These are phyloP conservation scores for Pichia sp. DNA, from an alignment of 1,139 yeast species.

Conservation along the genomic window DNA sequence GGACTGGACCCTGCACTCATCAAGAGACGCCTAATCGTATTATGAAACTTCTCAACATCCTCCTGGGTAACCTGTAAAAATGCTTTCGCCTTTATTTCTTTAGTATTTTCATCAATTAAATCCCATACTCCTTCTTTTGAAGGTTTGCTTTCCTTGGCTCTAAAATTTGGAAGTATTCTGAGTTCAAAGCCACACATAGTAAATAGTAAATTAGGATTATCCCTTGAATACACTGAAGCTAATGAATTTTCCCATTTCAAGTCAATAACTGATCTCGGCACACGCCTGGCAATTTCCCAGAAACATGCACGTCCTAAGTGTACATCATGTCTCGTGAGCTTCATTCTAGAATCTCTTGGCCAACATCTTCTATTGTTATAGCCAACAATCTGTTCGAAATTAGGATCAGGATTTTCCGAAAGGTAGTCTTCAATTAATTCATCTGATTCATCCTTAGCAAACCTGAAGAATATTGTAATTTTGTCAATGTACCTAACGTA, in stretches of 20 bases:
- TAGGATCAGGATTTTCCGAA: slow-evolving; percentile 87
- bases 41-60: slow-evolving; percentile 75
- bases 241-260: slow-evolving; percentile 78
- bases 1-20: slow-evolving; percentile 97
- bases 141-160: slow-evolving; percentile 40
- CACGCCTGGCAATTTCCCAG: slow-evolving; percentile 81
- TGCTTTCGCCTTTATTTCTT: slow-evolving; percentile 88
- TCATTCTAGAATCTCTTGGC: slow-evolving; percentile 93
- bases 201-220: slow-evolving; percentile 83
- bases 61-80: slow-evolving; percentile 76
- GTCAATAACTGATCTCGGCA: slow-evolving; percentile 71
- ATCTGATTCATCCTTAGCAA: slow-evolving; percentile 66
- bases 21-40: slow-evolving; percentile 80
- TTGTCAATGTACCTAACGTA: slow-evolving; percentile 83
- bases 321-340: slow-evolving; percentile 85
- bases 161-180: slow-evolving; percentile 70
- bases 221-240: slow-evolving; percentile 85
- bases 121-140: slow-evolving; percentile 89
- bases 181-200: slow-evolving; percentile 96
- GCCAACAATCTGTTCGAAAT: slow-evolving; percentile 79
- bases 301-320: slow-evolving; percentile 87
- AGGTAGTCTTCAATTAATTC: slow-evolving; percentile 73
- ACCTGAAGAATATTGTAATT: slow-evolving; percentile 73
- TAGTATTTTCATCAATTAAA: slow-evolving; percentile 61
- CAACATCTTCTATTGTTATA: slow-evolving; percentile 89